These are phyloP conservation scores for Globisporangium orthogonon DNA, from an alignment of 352 stramenopile species.

Conservation along the genomic window DNA sequence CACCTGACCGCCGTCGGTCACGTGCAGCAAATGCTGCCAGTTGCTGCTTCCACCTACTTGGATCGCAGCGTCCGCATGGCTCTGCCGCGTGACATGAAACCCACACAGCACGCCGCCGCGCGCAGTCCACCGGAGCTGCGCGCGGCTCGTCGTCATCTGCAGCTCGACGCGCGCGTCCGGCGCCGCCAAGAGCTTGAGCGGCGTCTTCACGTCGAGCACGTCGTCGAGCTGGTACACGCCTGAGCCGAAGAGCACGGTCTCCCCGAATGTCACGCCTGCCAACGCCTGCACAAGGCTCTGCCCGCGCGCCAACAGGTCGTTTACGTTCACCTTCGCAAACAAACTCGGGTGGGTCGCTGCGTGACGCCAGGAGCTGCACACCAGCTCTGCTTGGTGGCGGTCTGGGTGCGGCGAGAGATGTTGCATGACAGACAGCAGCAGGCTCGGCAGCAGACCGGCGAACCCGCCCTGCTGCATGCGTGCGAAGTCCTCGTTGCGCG, in stretches of 20 bases:
- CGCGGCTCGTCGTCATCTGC: slow-evolving; percentile 42
- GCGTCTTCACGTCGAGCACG: slow-evolving; percentile 34
- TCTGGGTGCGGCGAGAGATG: slow-evolving; percentile 73
- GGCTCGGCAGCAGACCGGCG: slow-evolving; percentile 61
- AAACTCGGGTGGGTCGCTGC: slow-evolving; percentile 35
- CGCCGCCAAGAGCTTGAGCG: slow-evolving; percentile 39
- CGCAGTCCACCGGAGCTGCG: slow-evolving; percentile 51
- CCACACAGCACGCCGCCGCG: slow-evolving; percentile 53
- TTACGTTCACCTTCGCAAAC: slow-evolving; percentile 42
- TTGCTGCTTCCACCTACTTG: slow-evolving; percentile 8
- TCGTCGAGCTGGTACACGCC: slow-evolving; percentile 59
- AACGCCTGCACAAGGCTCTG: slow-evolving; percentile 24
- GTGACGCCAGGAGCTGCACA: slow-evolving; percentile 49
- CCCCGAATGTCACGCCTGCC: slow-evolving; percentile 18
- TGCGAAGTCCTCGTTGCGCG: slow-evolving; percentile 85
- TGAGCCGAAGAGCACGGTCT: slow-evolving; percentile 59
- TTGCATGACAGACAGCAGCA: slow-evolving; percentile 81
- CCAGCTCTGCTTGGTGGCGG: slow-evolving; percentile 34
- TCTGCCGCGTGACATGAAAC: slow-evolving; percentile 47
- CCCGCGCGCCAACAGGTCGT: slow-evolving; percentile 27
- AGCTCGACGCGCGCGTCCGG: slow-evolving; percentile 62
- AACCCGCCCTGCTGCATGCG: slow-evolving; percentile 62
- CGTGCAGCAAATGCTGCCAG: slow-evolving; percentile 61
- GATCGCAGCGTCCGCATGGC: not conserved
- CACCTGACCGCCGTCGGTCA: slow-evolving; percentile 33